These are phyloP conservation scores for Aphanomyces astaci DNA, from an alignment of 352 stramenopile genomes.

Conservation along the genomic window DNA sequence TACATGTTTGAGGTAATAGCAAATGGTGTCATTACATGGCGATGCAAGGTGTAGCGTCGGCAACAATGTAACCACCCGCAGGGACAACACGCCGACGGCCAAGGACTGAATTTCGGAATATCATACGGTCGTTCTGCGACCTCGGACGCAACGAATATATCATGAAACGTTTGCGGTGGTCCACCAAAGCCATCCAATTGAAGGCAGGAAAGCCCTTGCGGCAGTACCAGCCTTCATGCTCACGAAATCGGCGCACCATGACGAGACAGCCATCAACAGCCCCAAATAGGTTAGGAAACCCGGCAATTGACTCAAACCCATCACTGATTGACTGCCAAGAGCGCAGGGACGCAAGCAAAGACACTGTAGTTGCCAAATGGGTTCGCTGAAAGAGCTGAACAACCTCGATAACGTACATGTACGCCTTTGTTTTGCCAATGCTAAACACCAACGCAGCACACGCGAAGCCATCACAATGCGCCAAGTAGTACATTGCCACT, in stretches of 20 bases:
- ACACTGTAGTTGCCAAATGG: constrained; percentile 1
- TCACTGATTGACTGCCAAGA: neutral
- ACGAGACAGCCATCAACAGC: constrained; percentile 18
- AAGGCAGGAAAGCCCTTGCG: constrained; percentile 18
- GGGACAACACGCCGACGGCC: neutral
- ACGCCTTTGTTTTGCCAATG: neutral
- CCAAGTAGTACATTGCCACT: neutral
- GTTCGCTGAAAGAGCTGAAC: neutral
- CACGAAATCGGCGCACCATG: constrained; percentile 1
- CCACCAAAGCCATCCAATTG: constrained; percentile 11
- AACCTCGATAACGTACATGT: neutral
- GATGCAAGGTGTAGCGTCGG: neutral
- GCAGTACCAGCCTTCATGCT: constrained; percentile 23
- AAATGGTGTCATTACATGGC: neutral
- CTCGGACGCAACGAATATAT: constrained; percentile 1
- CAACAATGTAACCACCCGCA: too few species aligned
- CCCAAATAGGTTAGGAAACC: constrained; percentile 16
- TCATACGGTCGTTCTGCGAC: constrained; percentile 6
- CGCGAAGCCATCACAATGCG: neutral
- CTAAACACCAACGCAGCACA: too few species aligned
- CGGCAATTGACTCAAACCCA: constrained; percentile 2
- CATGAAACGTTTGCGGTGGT: constrained; percentile 15
- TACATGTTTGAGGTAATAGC: neutral
- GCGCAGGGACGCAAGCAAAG: neutral
- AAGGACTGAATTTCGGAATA: neutral